Base-by-base conservation (phyloP, 768 basidiomycete genomes). In the Collybiopsis confluens region DNA sequence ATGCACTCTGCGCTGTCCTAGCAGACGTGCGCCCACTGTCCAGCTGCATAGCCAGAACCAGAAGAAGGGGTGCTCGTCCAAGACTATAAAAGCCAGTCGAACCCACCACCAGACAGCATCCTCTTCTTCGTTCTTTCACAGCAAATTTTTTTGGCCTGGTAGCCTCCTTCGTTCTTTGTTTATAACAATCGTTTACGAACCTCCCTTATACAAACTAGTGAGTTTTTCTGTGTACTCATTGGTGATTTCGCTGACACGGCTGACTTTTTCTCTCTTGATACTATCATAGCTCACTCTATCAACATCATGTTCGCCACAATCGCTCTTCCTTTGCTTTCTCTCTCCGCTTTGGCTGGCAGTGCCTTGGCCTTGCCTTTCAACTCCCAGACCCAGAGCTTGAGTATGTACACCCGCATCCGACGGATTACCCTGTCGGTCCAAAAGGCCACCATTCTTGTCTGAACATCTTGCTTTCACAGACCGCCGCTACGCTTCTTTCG, bases 261-360 rank as follows among this genome's bases (percentile, higher is more conserved):
- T n/a, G n/a, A n/a, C n/a, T n/a, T n/a, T n/a, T n/a, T n/a, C n/a
- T n/a, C n/a, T n/a, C n/a, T n/a, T n/a, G n/a, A n/a, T n/a, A n/a
- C n/a, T n/a, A n/a, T n/a, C n/a, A n/a, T n/a, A n/a, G n/a, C n/a
- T n/a, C n/a, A n/a, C n/a, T n/a, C n/a, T n/a, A 40, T 40, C 4
- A 33, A 5, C 38, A 67, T 61, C 62, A 73, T 73, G 73, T 72
- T 75, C 61, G 62, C 68, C 54, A 73, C 71, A 59, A 61, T 72
- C 61, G 67, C 67, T 48, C 58, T 68, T 59, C 59, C 58, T 52
- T 61, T 65, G 46, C 48, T 71, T 60, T 62, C 64, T 60, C 54
- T 68, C 56, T 66, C 67, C 42, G 62, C 64, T 49, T 55, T 72
- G 52, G 65, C 65, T 16, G 56, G 64, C 35, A 54, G 64, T 37